Evolutionary conservation across 352 stramenopile species (phyloP), one percentile per base, ranked within the genome.

Genomic region (Pythium aristosporum): DNA sequence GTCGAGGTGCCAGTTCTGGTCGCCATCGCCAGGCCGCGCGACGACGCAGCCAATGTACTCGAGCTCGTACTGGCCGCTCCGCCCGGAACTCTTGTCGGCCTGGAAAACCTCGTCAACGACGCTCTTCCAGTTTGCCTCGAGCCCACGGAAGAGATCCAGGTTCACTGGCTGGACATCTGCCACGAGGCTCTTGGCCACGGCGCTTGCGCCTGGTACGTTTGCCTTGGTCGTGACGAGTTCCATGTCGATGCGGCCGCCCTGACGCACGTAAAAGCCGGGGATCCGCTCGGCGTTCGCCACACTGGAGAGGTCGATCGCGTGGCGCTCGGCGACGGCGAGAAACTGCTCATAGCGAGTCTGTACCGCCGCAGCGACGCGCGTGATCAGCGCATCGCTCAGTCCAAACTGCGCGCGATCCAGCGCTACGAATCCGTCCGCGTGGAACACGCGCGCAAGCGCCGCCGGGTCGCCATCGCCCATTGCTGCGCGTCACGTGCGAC

Each of bases 1-100:
- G 63, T 92, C 83, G 20, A 92, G 71, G 59, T 92, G 83, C 83
- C 83, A 92, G 72, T 92, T 92, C 66, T 92, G 83, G 62, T 85
- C 72, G 0, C 9, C 37, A 52, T 92, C 83, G 21, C 76, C 81
- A 3, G 83, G 81, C 52, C 76, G 69, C 0, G 83, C 80, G 1
- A 92, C 57, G 16, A 92, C 83, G 48, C 83, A 92, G 6, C 83
- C 83, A 57, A 89, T 67, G 57, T 91, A 92, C 62, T 92, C 82
- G 39, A 90, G 81, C 23, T 10, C 25, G 15, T 72, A 68, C 36
- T 57, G 11, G 1, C 28, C 41, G 3, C 18, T 13, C 21, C n/a
- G 5, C 12, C 16, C 30, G 2, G 25, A 23, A 25, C 42, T 23
- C 6, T 66, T 41, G 10, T 63, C 28, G 1, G 41, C 15, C 11